phyloP scores from a whole-genome alignment of 2,329 filamentous ascomycete species.

The Cercospora beticola region DNA sequence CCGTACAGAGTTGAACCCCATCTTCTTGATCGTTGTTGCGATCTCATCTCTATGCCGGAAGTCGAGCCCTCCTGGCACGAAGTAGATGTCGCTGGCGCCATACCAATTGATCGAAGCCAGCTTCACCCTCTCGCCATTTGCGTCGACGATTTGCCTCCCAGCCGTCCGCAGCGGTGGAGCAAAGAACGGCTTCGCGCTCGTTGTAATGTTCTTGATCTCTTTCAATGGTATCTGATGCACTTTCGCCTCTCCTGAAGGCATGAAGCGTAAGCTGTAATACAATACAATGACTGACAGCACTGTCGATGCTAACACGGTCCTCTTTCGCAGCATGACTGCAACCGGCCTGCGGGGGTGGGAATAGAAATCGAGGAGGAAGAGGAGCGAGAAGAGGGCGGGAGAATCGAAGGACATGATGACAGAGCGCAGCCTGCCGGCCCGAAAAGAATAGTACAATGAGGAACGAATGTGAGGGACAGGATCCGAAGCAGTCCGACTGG shows the following conservation, averaged over 20 bases:
- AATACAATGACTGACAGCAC: conserved; percentile 22
- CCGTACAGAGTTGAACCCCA: conserved; percentile 71
- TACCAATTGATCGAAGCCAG: conserved; percentile 70
- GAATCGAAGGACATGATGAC: conserved; percentile 14
- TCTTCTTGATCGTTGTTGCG: conserved; percentile 56
- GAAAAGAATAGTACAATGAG: conserved; percentile 6
- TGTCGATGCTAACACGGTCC: conserved; percentile 17
- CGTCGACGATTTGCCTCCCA: conserved; percentile 63
- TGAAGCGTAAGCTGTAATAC: conserved; percentile 30
- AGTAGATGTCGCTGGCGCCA: conserved; percentile 66
- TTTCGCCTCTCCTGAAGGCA: conserved; percentile 27
- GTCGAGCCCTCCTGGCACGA: conserved; percentile 64
- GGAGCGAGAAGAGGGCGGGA: conserved; percentile 14
- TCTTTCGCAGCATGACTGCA: conserved; percentile 22
- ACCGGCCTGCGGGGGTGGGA: conserved; percentile 20
- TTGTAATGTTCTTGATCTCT: conserved; percentile 19
- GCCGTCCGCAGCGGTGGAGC: conserved; percentile 58
- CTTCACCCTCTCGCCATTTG: conserved; percentile 58
- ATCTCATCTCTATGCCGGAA: conserved; percentile 62
- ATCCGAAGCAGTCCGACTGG: conserved; percentile 15
- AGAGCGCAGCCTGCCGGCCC: conserved; percentile 12
- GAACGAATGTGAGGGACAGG: conserved; percentile 4
- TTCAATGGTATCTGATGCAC: conserved; percentile 15
- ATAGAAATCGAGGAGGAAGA: conserved; percentile 17
- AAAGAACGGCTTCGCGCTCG: conserved; percentile 39